Conservation (phyloP, 495 filamentous ascomycete genomes). For the Elaphomyces granulatus region DNA sequence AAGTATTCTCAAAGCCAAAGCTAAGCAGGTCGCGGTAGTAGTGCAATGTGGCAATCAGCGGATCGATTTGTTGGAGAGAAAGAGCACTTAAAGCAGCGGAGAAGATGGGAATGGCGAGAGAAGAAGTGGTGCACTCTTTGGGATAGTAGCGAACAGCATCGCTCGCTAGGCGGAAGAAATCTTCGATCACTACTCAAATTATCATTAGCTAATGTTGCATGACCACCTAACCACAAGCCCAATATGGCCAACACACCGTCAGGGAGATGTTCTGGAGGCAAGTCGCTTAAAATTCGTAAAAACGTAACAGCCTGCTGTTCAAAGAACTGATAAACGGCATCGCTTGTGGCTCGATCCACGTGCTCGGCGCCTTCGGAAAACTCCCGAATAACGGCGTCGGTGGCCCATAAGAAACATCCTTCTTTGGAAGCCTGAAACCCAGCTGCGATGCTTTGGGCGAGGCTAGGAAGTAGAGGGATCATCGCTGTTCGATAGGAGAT, state of each 20-base stretch:
- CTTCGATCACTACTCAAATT: slow-evolving; percentile 65
- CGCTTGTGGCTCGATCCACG: slow-evolving; percentile 70
- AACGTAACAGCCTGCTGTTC: slow-evolving; percentile 82
- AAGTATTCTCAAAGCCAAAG: slow-evolving; percentile 66
- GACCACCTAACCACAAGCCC: slow-evolving; percentile 1
- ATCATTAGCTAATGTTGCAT: slow-evolving; percentile 5
- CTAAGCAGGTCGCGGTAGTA: slow-evolving; percentile 87
- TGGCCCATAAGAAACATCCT: slow-evolving; percentile 96
- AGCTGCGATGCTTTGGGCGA: slow-evolving; percentile 73
- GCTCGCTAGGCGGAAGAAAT: slow-evolving; percentile 86
- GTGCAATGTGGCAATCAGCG: slow-evolving; percentile 78
- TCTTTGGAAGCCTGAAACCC: slow-evolving; percentile 79
- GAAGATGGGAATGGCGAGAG: slow-evolving; percentile 67
- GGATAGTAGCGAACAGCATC: slow-evolving; percentile 91
- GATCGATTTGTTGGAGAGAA: slow-evolving; percentile 76
- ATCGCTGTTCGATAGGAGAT: slow-evolving; percentile 88
- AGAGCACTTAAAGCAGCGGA: slow-evolving; percentile 74
- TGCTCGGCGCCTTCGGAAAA: slow-evolving; percentile 79
- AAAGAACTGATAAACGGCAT: slow-evolving; percentile 84
- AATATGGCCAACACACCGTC: slow-evolving; percentile 48
- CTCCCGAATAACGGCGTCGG: slow-evolving; percentile 84
- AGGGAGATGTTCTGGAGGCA: slow-evolving; percentile 74
- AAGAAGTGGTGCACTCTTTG: slow-evolving; percentile 59
- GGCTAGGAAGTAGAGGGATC: slow-evolving; percentile 63
- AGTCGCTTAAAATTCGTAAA: slow-evolving; percentile 72